Evolutionary conservation across 164 flowering plant species (phyloP), one percentile per base, ranked within the genome.

Genomic region (Nymphaea colorata): DNA sequence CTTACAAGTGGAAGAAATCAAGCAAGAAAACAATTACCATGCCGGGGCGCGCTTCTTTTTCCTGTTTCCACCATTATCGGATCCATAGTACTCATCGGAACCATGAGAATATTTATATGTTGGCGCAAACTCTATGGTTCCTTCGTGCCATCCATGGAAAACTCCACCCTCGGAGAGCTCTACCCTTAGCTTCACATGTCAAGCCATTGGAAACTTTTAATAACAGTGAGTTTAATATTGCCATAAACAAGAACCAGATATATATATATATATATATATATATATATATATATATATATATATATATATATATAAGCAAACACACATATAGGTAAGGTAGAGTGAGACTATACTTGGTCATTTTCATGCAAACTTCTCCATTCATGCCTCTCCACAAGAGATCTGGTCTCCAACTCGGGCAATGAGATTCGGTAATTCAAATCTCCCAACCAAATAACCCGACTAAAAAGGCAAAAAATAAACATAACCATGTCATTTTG

Each of bases 11-110:
- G 11, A 10, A 45, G 53, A 45, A 64, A 14, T 42, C 45, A 60
- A 12, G 25, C 51, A 8, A 62, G 42, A 62, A 4, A 6, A 3
- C 12, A 25, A 25, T 1, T 83, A 90, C 97, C 95, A 87, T 67
- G 95, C 95, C 8, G 95, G 95, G 67, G 97, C 86, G 64, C 95
- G 79, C 71, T 76, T 87, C 80, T 91, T 91, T 70, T 89, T 93
- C 45, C 87, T 83, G 59, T 82, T 71, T 78, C 76, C 81, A 62
- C 70, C 64, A 42, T 83, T 82, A 43, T 75, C 66, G 17, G 81
- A 82, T 18, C 95, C 97, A 11, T 89, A 85, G 70, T 89, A 91
- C 6, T 78, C 72, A 59, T 89, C 80, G 61, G 80, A 72, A 71
- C 85, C 86, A 25, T 77, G 67, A 62, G 88, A 85, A 61, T 91